Evolutionary conservation across 345 rosid species (phyloP), one percentile per base, ranked within the genome.

Genomic region (Dipteronia sinensis): DNA sequence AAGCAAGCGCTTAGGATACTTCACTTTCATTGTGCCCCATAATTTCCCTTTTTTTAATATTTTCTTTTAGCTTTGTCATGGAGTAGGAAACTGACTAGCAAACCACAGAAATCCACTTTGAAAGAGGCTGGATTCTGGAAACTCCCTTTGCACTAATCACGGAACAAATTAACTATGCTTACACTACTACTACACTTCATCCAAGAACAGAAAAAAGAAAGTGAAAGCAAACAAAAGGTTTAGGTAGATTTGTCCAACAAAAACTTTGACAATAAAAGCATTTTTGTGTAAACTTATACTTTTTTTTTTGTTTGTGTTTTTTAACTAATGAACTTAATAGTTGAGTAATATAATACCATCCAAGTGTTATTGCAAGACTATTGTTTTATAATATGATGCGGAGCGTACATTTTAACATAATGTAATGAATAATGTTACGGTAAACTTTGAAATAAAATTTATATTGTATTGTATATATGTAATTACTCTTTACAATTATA

Each of bases 231-330:
- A n/a, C 5, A 38, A 63, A 74, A 10, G 59, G 13, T 2, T 73
- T 65, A 6, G 47, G 63, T 34, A 49, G 71, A 75, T 65, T 65
- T 22, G 51, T 65, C 59, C 71, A 65, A 65, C 77, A 49, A 19
- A 31, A 11, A 49, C 42, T 17, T 74, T 63, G 69, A 74, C 61
- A 74, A 74, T 16, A 34, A 63, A 74, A 63, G 46, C 69, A 23
- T 17, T 34, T 34, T 4, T 34, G 38, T 4, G 0, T 34, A 34
- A 34, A 34, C 38, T 34, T 31, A 29, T 0, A 29, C 31, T 29
- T 29, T 29, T 29, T 29, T 31, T 31, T 31, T 3, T 29, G 4
- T 2, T 29, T 2, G 2, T 29, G 2, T 31, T 31, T 31, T 31
- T 31, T 31, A 31, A 34, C 5, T 4, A 34, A 34, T 34, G 38